Conservation (phyloP, 345 rosid genomes). For the Kernera saxatilis region DNA sequence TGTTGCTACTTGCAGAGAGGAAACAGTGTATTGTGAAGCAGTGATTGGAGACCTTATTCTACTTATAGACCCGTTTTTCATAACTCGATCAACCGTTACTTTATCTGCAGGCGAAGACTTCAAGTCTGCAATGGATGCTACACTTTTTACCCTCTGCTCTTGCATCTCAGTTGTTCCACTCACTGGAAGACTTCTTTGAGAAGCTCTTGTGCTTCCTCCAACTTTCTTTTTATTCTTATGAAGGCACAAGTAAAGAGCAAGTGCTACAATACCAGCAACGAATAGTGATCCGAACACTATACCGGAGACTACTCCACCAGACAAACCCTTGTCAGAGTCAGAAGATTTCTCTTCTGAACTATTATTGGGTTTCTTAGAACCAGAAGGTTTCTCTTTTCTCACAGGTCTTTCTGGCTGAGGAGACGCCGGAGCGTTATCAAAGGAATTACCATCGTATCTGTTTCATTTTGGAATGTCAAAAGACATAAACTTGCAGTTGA, state of each 20-base stretch:
- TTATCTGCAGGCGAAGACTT: slow-evolving; percentile 74
- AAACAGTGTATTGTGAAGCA: slow-evolving; percentile 75
- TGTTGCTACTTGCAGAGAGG: slow-evolving; percentile 82
- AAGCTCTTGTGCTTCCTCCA: slow-evolving; percentile 37
- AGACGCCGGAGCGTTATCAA: slow-evolving; percentile 76
- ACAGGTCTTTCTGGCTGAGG: slow-evolving; percentile 59
- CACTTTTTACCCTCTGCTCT: slow-evolving; percentile 60
- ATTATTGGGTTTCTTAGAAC: slow-evolving; percentile 33
- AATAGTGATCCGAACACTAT: slow-evolving; percentile 59
- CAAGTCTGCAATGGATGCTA: slow-evolving; percentile 63
- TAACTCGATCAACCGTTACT: slow-evolving; percentile 51
- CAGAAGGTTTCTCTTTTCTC: slow-evolving; percentile 40
- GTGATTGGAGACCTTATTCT: slow-evolving; percentile 71
- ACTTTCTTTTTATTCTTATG: slow-evolving; percentile 43
- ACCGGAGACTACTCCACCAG: slow-evolving; percentile 61
- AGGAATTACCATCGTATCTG: slow-evolving; percentile 86
- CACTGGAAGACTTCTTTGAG: slow-evolving; percentile 45
- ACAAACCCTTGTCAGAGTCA: slow-evolving; percentile 44
- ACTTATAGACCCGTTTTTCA: slow-evolving; percentile 64
- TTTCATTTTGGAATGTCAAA: slow-evolving; percentile 28
- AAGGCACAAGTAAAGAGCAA: slow-evolving; percentile 47
- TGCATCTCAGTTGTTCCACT: slow-evolving; percentile 43
- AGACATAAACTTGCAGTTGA: neutral
- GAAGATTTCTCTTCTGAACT: slow-evolving; percentile 38
- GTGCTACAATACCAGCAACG: slow-evolving; percentile 41